Evolutionary conservation across 805 yeast species (phyloP).

Genomic region (Monosporozyma aerobia): DNA sequence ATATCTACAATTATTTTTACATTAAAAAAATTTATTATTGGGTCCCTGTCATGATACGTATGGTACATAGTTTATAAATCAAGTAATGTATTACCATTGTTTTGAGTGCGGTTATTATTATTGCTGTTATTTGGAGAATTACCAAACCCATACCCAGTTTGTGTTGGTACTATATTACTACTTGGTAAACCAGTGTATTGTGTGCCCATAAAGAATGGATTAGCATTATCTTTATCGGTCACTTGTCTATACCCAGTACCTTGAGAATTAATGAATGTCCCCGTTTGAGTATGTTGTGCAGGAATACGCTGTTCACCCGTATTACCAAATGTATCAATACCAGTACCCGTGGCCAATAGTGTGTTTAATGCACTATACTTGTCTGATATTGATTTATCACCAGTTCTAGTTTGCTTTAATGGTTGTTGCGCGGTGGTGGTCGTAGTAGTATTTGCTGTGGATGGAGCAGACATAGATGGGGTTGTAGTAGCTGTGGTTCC

Average conservation of each 20-base stretch:
- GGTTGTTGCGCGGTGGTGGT: conserved; percentile 27
- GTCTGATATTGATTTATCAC: conserved; percentile 48
- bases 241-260: conserved; percentile 71
- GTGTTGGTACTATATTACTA: conserved; percentile 56
- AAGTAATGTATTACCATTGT: conserved; percentile 17
- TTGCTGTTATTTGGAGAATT: conserved; percentile 40
- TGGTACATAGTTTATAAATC: conserved; percentile 9
- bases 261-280: conserved; percentile 74
- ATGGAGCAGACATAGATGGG: conserved; percentile 2
- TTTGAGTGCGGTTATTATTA: conserved; percentile 24
- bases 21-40: conserved; percentile 3
- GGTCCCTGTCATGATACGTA: conserved; percentile 1
- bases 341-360: conserved; percentile 78
- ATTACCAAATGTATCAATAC: conserved; percentile 72
- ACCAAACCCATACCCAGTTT: conserved; percentile 93
- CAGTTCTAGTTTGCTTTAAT: conserved; percentile 40
- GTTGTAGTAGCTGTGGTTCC: conserved; percentile 1
- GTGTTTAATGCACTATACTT: conserved; percentile 65
- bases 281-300: conserved; percentile 81
- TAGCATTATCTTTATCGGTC: conserved; percentile 21
- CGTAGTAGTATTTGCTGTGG: conserved; percentile 3
- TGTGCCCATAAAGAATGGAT: conserved; percentile 38
- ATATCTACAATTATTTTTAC: neutral
- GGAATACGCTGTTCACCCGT: conserved; percentile 56
- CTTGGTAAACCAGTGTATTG: conserved; percentile 70